Base-by-base conservation (phyloP, 306 rosid species). In the Corylus heterophylla region DNA sequence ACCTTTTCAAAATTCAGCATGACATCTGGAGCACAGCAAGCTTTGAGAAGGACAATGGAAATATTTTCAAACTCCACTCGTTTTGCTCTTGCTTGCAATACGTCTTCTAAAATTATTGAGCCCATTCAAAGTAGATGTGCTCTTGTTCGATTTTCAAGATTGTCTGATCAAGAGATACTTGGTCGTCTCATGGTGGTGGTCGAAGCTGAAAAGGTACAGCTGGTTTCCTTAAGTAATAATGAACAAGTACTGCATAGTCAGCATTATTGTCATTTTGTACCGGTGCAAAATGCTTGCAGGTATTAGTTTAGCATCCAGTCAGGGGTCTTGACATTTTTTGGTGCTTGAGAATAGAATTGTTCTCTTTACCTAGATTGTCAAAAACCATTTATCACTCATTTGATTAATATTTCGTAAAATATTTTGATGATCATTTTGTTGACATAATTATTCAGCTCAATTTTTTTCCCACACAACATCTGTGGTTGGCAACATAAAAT, bases 71-170 rank as follows among this genome's bases (percentile, higher is more conserved):
- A 95, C 80, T 81, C 95, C 44, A 95, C 98, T 58, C 97, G 97
- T 63, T 95, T 95, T 12, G 97, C 98, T 52, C 92, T 95, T 80
- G 98, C 98, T 8, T 95, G 98, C 90, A 95, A 95, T 79, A 90
- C 92, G 2, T 95, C 98, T 4, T 81, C 97, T 16, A 94, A 94
- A 87, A 88, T 94, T 67, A 94, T 94, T 80, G 98, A 94, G 85
- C 98, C 98, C 6, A 94, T 94, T 81, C 98, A 95, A 88, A 95
- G 98, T 86, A 88, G 98, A 85, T 95, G 98, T 84, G 98, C 98
- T 45, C 87, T 95, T 81, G 98, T 95, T 74, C 85, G 98, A 61
- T 95, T 89, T 82, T 91, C 92, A 25, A 86, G 98, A 66, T 84
- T 95, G 74, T 86, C 97, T 51, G 98, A 95, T 84, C 90, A 89